Evolutionary conservation across 73 alveolate species (phyloP), one percentile per base, ranked within the genome.

Genomic region (Symbiodinium natans): DNA sequence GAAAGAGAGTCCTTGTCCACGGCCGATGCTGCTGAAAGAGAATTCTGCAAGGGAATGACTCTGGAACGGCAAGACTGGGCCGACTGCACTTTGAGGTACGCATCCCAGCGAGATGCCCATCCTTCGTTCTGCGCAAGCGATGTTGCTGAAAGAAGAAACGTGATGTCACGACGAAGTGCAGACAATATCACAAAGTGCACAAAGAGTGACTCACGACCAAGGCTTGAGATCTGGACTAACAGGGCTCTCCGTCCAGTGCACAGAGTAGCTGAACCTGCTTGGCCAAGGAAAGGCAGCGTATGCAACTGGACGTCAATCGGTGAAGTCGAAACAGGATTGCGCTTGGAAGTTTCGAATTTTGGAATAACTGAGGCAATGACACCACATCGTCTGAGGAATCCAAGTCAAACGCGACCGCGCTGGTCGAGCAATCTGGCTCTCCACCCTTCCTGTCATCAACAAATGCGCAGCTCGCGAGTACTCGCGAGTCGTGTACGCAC

Each of bases 41-140:
- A n/a, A n/a, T n/a, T n/a, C n/a, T n/a, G n/a, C n/a, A n/a, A n/a
- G n/a, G n/a, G n/a, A n/a, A n/a, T n/a, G n/a, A n/a, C n/a, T n/a
- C n/a, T n/a, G n/a, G n/a, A n/a, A n/a, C n/a, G n/a, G n/a, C n/a
- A 48, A 1, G 25, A 5, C 59, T 36, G 3, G 43, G 95, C 71
- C 39, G 40, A 82, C 5, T 21, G 63, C 98, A 73, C 82, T 75
- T 92, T 92, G 63, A 92, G 90, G 63, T 92, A 92, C 25, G 88
- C 54, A 21, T 92, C 98, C 98, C 98, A 92, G 75, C 98, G 75
- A 8, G 90, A 92, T 43, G 90, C 98, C 98, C 98, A 92, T 17
- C 98, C 98, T 92, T 9, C n/a, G n/a, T n/a, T n/a, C n/a, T n/a
- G n/a, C n/a, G n/a, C n/a, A n/a, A n/a, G n/a, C n/a, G n/a, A n/a